These are phyloP conservation scores for Crucihimalaya himalaica DNA, from an alignment of 345 rosid genomes.

Conservation along the genomic window DNA sequence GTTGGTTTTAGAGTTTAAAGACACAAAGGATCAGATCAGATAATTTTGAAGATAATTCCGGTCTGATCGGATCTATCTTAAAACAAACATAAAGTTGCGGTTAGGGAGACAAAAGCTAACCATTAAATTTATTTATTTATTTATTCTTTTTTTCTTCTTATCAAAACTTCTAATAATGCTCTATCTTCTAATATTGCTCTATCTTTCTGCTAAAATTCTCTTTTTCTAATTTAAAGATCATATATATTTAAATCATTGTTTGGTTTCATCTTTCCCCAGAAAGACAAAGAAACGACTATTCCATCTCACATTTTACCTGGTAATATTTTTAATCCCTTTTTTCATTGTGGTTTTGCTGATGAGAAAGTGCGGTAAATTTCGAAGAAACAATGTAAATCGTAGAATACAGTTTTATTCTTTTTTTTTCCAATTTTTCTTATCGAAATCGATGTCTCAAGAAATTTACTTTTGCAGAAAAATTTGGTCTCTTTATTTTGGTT, in stretches of 20 bases:
- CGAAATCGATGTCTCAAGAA: background rate
- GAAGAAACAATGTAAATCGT: background rate
- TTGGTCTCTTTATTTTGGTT: background rate
- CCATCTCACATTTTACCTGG: constrained; percentile 19
- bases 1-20: background rate
- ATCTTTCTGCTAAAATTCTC: constrained; percentile 19
- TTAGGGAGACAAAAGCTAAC: constrained; percentile 14
- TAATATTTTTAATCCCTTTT: constrained; percentile 6
- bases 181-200: constrained; percentile 10
- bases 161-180: constrained; percentile 12
- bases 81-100: background rate
- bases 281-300: constrained; percentile 19
- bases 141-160: constrained; percentile 15
- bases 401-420: background rate
- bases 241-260: constrained; percentile 9
- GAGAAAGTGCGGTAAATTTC: background rate
- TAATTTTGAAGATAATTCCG: constrained; percentile 2
- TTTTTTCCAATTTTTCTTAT: too few species aligned
- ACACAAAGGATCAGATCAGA: background rate
- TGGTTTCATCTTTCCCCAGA: constrained; percentile 23
- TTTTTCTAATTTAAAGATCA: constrained; percentile 24
- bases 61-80: constrained; percentile 17
- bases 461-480: background rate
- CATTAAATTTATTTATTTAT: background rate
- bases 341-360: background rate